These are phyloP conservation scores for Globisporangium spiculum DNA, from an alignment of 352 stramenopile genomes.

Conservation along the genomic window DNA sequence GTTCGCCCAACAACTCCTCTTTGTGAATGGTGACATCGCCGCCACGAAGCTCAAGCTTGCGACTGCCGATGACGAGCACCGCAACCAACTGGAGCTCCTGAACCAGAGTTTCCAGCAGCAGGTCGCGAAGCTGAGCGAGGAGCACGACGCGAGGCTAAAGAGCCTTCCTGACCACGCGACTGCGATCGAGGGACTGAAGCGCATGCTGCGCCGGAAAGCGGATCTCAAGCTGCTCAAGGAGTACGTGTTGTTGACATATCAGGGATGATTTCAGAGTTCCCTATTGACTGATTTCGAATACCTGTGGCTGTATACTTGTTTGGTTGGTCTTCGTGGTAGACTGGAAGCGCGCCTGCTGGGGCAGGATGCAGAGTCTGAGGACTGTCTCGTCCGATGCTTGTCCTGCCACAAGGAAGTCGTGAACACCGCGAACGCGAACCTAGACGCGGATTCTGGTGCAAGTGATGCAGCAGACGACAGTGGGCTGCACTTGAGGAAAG, in stretches of 20 bases:
- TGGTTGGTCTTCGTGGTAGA: constrained; percentile 18
- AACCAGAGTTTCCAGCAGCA: constrained; percentile 25
- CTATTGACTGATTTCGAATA: neutral
- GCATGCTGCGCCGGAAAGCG: constrained; percentile 47
- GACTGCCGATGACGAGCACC: constrained; percentile 29
- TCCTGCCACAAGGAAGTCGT: constrained; percentile 69
- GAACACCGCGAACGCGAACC: constrained; percentile 13
- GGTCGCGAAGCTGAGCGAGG: constrained; percentile 25
- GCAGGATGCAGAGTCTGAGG: constrained; percentile 45
- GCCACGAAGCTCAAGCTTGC: constrained; percentile 29
- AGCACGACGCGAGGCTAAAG: constrained; percentile 43
- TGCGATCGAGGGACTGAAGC: constrained; percentile 43
- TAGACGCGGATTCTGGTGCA: constrained; percentile 16
- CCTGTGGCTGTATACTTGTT: neutral
- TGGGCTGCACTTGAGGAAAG: constrained; percentile 26
- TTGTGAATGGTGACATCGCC: constrained; percentile 29
- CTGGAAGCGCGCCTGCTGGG: constrained; percentile 52
- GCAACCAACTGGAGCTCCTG: constrained; percentile 28
- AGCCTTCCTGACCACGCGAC: constrained; percentile 39
- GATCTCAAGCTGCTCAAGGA: constrained; percentile 66
- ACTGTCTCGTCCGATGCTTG: constrained; percentile 66
- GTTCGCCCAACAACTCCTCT: constrained; percentile 36
- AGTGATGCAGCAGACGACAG: constrained; percentile 26
- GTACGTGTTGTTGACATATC: constrained; percentile 27
- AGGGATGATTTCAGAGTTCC: neutral